Percentiles rank a stretch among this genome's conserved stretches.
Evolutionary conservation across 2,329 filamentous ascomycete genomes (phyloP).

Genomic region (Colletotrichum cuscutae): DNA sequence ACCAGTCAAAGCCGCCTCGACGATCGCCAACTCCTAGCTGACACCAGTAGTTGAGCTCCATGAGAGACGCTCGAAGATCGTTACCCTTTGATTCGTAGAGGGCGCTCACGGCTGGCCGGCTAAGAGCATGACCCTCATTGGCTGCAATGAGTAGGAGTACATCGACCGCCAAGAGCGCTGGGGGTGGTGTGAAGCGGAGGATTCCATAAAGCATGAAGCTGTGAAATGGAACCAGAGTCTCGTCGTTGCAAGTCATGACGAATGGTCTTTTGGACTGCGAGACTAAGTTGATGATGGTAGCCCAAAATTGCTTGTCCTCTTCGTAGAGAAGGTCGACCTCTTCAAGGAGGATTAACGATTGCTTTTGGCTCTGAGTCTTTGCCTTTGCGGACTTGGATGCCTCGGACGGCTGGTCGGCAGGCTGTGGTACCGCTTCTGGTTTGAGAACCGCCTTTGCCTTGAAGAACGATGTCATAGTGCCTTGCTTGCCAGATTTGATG

Average conservation of each 20-base stretch:
- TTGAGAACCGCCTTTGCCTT: slow-evolving; percentile 59
- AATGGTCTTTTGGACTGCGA: slow-evolving; percentile 89
- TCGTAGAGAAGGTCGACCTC: slow-evolving; percentile 95
- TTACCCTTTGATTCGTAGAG: slow-evolving; percentile 76
- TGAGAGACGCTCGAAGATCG: slow-evolving; percentile 84
- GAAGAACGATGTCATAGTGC: slow-evolving; percentile 86
- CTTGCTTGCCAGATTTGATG: slow-evolving; percentile 76
- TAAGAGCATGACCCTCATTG: slow-evolving; percentile 86
- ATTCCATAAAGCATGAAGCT: slow-evolving; percentile 86
- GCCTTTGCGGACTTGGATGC: slow-evolving; percentile 32
- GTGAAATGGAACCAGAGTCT: slow-evolving; percentile 80
- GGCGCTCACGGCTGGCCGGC: slow-evolving; percentile 71
- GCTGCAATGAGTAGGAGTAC: slow-evolving; percentile 85
- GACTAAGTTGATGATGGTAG: slow-evolving; percentile 81
- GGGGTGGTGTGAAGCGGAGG: slow-evolving; percentile 77
- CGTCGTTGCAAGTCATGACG: slow-evolving; percentile 94
- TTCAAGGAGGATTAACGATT: slow-evolving; percentile 93
- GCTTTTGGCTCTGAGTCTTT: slow-evolving; percentile 73
- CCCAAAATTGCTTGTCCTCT: slow-evolving; percentile 96
- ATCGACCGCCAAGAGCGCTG: slow-evolving; percentile 77
- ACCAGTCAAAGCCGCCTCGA: slow-evolving; percentile 92
- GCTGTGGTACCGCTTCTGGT: slow-evolving; percentile 36
- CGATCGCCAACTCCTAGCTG: slow-evolving; percentile 92
- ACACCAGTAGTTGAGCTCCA: slow-evolving; percentile 94
- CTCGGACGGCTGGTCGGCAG: slow-evolving; percentile 20